Conservation (phyloP, 73 alveolate species). For the Breviolum minutum region DNA sequence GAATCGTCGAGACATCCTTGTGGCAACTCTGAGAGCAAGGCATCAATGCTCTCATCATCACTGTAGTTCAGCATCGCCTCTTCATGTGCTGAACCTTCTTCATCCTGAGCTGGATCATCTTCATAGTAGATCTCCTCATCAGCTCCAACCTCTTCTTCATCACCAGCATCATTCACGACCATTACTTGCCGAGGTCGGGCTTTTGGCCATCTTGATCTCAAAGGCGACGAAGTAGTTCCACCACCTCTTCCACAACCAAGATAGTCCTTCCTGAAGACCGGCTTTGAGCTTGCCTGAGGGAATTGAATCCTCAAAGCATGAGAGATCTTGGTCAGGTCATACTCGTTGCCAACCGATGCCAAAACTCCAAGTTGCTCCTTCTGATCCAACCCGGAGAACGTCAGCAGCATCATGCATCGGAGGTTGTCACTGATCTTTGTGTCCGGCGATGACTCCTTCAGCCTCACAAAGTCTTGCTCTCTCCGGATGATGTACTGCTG, state of each 20-base stretch:
- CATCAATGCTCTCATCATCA: neutral
- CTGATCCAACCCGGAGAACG: conserved; percentile 6
- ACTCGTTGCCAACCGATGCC: neutral
- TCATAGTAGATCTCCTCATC: neutral
- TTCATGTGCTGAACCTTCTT: neutral
- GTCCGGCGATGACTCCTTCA: neutral
- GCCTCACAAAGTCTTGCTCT: neutral
- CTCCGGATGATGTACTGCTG: conserved; percentile 3
- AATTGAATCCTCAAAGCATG: conserved; percentile 32
- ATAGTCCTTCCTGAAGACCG: neutral
- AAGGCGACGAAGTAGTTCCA: neutral
- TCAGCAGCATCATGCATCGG: conserved; percentile 6
- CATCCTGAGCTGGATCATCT: neutral
- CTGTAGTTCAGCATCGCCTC: neutral
- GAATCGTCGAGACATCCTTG: neutral
- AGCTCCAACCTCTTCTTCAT: neutral
- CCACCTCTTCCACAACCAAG: neutral
- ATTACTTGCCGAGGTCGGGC: neutral
- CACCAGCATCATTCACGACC: neutral
- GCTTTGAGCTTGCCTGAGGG: neutral
- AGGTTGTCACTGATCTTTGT: neutral
- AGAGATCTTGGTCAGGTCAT: neutral
- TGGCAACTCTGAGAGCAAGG: neutral
- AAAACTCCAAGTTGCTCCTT: neutral
- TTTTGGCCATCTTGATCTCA: neutral